Evolutionary conservation across 164 flowering plant genomes (phyloP).

Genomic region (Piper longum): DNA sequence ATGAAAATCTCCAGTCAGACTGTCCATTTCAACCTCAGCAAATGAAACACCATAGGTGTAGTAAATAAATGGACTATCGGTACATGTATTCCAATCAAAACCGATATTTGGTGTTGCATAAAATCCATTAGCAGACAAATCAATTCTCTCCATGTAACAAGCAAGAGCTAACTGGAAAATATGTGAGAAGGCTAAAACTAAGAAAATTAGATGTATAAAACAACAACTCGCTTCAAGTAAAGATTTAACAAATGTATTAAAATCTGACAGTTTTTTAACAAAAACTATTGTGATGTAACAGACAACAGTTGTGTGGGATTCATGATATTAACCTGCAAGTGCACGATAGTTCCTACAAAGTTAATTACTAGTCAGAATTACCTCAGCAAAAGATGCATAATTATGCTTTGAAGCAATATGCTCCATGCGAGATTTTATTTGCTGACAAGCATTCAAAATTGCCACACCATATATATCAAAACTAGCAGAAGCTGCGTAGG

Average conservation of each 20-base stretch:
- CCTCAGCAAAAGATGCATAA: constrained; percentile 73
- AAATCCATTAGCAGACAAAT: constrained; percentile 96
- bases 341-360: neutral
- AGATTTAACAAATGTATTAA: no score
- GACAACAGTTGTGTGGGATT: neutral
- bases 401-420: constrained; percentile 46
- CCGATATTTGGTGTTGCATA: constrained; percentile 70
- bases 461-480: constrained; percentile 97
- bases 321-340: neutral
- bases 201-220: neutral
- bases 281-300: neutral
- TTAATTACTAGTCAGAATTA: constrained; percentile 9
- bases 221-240: neutral
- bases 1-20: constrained; percentile 91
- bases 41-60: constrained; percentile 96
- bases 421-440: constrained; percentile 84
- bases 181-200: neutral
- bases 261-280: no score
- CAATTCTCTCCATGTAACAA: constrained; percentile 67
- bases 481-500: constrained; percentile 98
- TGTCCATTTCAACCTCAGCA: constrained; percentile 94
- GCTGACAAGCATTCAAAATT: constrained; percentile 97
- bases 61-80: constrained; percentile 72
- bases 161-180: constrained; percentile 46
- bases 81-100: constrained; percentile 79